Percentiles rank a stretch among this genome's conserved stretches.
Conservation (phyloP, 2,329 filamentous ascomycete species). For the Verticillium klebahnii region DNA sequence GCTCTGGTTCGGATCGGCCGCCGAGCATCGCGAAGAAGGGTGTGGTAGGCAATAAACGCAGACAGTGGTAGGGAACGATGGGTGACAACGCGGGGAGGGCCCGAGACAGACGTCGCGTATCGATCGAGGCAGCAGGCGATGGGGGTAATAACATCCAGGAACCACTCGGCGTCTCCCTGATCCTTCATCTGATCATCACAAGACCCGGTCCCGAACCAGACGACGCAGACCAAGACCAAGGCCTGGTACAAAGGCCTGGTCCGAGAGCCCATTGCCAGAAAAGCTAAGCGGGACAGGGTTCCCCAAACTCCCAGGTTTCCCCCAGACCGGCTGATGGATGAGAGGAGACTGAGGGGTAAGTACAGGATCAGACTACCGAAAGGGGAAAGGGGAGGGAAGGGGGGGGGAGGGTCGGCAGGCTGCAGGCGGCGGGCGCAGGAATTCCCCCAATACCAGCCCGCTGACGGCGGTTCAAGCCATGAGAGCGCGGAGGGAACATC, state of each 20-base stretch:
- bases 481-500: background rate
- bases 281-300: conserved; percentile 13
- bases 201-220: background rate
- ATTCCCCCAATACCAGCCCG: background rate
- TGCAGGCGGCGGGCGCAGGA: background rate
- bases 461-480: background rate
- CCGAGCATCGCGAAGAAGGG: background rate
- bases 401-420: background rate
- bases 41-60: background rate
- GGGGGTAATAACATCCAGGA: conserved; percentile 1
- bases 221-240: background rate
- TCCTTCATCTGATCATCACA: background rate
- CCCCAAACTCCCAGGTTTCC: background rate
- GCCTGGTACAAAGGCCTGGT: background rate
- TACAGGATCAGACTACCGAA: background rate
- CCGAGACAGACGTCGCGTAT: background rate
- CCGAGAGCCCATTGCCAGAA: background rate
- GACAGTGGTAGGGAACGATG: background rate
- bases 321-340: conserved; percentile 4
- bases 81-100: background rate
- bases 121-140: background rate
- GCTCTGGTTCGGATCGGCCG: background rate
- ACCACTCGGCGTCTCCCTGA: background rate
- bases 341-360: conserved; percentile 1
- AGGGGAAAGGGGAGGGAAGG: background rate